A percentile compares a stretch with the other conserved stretches of the same genome.
Conservation (phyloP, 1,284 basidiomycete species). For the Meira miltonrushii region DNA sequence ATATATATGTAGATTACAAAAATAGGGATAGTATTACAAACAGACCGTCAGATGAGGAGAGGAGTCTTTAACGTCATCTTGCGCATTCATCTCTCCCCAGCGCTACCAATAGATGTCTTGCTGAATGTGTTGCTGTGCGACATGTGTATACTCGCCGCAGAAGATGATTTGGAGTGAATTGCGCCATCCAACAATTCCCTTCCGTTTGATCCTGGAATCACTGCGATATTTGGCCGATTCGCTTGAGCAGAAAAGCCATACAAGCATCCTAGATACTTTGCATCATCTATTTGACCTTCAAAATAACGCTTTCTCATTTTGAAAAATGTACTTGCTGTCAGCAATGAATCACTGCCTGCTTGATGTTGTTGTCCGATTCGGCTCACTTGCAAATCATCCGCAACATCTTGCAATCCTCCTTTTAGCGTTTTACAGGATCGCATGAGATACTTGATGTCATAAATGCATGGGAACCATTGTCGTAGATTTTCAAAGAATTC, state of each 20-base stretch:
- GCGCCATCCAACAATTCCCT: background rate
- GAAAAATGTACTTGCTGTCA: constrained; percentile 92
- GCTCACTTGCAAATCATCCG: constrained; percentile 82
- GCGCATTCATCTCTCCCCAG: background rate
- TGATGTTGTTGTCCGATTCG: constrained; percentile 90
- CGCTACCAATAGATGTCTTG: constrained; percentile 4
- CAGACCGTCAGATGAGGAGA: too few species aligned
- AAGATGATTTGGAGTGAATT: background rate
- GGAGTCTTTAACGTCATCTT: too few species aligned
- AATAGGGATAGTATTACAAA: too few species aligned
- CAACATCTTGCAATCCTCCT: constrained; percentile 91
- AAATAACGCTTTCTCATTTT: constrained; percentile 89
- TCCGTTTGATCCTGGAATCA: background rate
- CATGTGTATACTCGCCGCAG: background rate
- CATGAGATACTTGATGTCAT: constrained; percentile 97
- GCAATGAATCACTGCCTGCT: constrained; percentile 88
- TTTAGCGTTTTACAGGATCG: constrained; percentile 79
- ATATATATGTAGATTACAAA: too few species aligned
- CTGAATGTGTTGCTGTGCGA: constrained; percentile 1
- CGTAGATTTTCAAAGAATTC: constrained; percentile 82
- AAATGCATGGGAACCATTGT: constrained; percentile 93
- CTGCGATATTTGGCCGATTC: constrained; percentile 2
- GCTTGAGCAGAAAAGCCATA: constrained; percentile 42
- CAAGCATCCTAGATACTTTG: constrained; percentile 47
- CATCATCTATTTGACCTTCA: constrained; percentile 69